These are phyloP conservation scores for Noccaea bulbosa DNA, from an alignment of 345 rosid species.

Conservation along the genomic window DNA sequence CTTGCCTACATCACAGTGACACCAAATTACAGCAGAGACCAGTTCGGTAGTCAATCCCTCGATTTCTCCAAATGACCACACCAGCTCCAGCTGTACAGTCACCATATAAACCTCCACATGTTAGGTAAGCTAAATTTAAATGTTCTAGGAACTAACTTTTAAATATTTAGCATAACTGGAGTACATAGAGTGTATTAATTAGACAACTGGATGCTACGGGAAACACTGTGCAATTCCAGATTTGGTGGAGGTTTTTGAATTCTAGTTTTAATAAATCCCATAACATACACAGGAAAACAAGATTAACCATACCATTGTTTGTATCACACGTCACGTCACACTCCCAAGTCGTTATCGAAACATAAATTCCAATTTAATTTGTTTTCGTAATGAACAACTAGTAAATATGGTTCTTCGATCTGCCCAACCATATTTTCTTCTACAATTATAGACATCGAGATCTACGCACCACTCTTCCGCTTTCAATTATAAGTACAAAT, in stretches of 20 bases:
- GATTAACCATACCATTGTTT: background rate
- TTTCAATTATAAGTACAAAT: background rate
- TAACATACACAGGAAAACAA: background rate
- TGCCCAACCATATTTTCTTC: slow-evolving; percentile 21
- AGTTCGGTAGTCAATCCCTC: background rate
- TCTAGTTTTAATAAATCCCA: background rate
- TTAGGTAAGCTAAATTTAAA: no score
- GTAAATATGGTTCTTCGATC: slow-evolving; percentile 9
- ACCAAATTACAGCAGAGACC: background rate
- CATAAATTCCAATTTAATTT: slow-evolving; percentile 22
- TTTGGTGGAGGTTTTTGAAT: slow-evolving; percentile 23
- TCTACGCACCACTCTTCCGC: slow-evolving; percentile 24
- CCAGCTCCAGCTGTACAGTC: background rate
- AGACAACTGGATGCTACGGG: background rate
- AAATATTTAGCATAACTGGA: no score
- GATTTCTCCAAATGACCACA: background rate
- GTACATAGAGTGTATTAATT: background rate
- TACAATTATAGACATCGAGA: slow-evolving; percentile 19
- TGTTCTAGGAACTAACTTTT: no score
- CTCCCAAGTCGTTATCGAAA: slow-evolving; percentile 15
- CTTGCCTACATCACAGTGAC: background rate
- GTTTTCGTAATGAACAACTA: background rate
- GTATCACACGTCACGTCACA: slow-evolving; percentile 15
- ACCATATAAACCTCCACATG: background rate
- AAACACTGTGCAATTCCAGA: background rate